Conservation (phyloP, 768 basidiomycete genomes). For the Rhodotorula toruloides region DNA sequence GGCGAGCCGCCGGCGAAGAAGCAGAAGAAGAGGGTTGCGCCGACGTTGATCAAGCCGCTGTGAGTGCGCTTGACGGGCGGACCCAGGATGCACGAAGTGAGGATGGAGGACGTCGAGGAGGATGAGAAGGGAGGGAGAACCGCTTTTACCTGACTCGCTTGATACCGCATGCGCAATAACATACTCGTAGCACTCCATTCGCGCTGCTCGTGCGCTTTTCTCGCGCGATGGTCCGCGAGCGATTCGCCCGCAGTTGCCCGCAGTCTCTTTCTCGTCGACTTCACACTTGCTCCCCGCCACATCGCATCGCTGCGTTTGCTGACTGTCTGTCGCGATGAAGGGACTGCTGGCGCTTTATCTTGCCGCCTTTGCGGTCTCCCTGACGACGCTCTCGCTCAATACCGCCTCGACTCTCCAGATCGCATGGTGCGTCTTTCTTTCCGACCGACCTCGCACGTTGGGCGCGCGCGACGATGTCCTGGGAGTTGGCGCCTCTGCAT, state of each 20-base stretch:
- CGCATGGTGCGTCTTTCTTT: not conserved
- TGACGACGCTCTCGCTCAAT: slow-evolving; percentile 8
- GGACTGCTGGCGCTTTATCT: slow-evolving; percentile 15
- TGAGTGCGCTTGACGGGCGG: not conserved
- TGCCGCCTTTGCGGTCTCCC: not conserved
- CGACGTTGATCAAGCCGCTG: slow-evolving; percentile 12
- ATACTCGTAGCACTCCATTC: too few relatives aligned
- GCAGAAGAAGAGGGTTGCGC: slow-evolving; percentile 8
- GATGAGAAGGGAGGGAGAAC: not conserved
- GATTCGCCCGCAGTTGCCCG: too few relatives aligned
- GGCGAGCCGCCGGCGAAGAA: slow-evolving; percentile 5
- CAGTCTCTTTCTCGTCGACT: not conserved
- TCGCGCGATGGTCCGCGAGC: too few relatives aligned
- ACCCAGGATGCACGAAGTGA: not conserved
- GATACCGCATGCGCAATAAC: too few relatives aligned
- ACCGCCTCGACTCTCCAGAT: not conserved
- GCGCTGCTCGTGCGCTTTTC: too few relatives aligned
- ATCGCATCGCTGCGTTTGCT: not conserved
- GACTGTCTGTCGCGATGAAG: not conserved
- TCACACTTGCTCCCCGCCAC: not conserved
- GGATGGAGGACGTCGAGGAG: not conserved
- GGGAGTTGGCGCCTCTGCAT: too few relatives aligned
- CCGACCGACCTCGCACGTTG: not conserved
- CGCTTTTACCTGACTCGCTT: too few relatives aligned
- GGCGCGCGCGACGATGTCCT: not conserved